These are phyloP conservation scores for Diaporthe sp. DNA, from an alignment of 2,329 filamentous ascomycete species.

Conservation along the genomic window DNA sequence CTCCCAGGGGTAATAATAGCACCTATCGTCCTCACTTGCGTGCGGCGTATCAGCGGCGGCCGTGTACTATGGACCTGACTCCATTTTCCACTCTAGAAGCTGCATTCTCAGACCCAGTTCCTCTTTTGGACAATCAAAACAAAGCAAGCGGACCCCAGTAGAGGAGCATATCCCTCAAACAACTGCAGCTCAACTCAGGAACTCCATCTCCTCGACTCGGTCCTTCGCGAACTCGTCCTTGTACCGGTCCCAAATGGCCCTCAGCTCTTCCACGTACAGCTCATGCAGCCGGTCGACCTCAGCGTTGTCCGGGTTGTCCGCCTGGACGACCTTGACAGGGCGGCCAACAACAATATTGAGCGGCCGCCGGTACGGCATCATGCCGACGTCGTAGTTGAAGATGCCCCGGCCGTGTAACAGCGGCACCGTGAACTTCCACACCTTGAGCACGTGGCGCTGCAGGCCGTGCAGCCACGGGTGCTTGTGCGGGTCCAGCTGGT, in stretches of 20 bases:
- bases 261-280: conserved; percentile 81
- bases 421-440: conserved; percentile 92
- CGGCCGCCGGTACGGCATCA: conserved; percentile 92
- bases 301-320: conserved; percentile 74
- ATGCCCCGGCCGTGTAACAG: conserved; percentile 91
- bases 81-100: background rate
- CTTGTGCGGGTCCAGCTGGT: conserved; percentile 82
- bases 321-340: conserved; percentile 78
- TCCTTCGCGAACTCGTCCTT: conserved; percentile 80
- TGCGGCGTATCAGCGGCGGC: background rate
- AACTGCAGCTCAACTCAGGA: conserved; percentile 64
- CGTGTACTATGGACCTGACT: background rate
- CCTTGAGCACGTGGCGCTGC: conserved; percentile 86
- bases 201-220: conserved; percentile 74
- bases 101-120: background rate
- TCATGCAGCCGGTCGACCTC: conserved; percentile 87
- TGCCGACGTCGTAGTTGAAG: conserved; percentile 97
- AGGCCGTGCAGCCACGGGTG: conserved; percentile 85
- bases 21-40: background rate
- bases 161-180: background rate
- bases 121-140: too few relatives aligned
- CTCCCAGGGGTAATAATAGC: background rate
- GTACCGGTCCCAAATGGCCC: conserved; percentile 80
- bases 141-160: background rate
- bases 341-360: conserved; percentile 91